Base-by-base conservation (phyloP, 208 protist genomes). In the Leptomonas seymouri region DNA sequence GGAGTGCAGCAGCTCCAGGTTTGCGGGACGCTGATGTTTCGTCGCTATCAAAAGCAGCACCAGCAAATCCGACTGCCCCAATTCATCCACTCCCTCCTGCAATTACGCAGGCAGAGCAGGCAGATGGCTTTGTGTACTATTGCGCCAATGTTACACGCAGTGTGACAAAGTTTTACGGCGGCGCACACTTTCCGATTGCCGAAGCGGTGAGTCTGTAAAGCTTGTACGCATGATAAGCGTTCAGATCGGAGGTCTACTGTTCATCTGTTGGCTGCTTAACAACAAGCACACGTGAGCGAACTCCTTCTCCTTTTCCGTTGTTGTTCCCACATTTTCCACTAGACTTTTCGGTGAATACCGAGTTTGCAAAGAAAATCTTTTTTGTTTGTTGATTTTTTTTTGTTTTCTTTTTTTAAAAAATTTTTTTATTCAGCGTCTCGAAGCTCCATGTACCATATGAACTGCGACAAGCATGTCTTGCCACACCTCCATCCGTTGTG, bases 111-210 rank as follows among this genome's bases (percentile, higher is more conserved):
- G 57, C 27, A 9, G 84, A 90, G 71, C 50, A 73, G 27, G 61
- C 55, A 4, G 80, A 82, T 21, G 76, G 78, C 34, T 89, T 88
- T 67, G 79, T 89, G 44, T 87, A 89, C 66, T 92, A 92, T 74
- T 94, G 89, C 54, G 89, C 89, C 18, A 94, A 94, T 44, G 71
- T 86, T 18, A 66, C 74, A 20, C 59, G 48, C 51, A 44, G 11
- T 8, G 51, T 70, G 3, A 64, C 53, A 0, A 39, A 54, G 28
- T 67, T 68, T 15, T 68, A 68, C 45, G 45, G 48, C 45, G 69
- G 61, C 49, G 56, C 28, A 0, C 54, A 27, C 36, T 42, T 63
- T 9, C 45, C 41, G 2, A 42, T 55, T 9, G 53, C 53, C 7
- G 45, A 36, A 9, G 28, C 69, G 14, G 60, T 68, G 18, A 45